Conservation (phyloP, 192 early-diverging fungal genomes). For the Funneliformis mosseae region DNA sequence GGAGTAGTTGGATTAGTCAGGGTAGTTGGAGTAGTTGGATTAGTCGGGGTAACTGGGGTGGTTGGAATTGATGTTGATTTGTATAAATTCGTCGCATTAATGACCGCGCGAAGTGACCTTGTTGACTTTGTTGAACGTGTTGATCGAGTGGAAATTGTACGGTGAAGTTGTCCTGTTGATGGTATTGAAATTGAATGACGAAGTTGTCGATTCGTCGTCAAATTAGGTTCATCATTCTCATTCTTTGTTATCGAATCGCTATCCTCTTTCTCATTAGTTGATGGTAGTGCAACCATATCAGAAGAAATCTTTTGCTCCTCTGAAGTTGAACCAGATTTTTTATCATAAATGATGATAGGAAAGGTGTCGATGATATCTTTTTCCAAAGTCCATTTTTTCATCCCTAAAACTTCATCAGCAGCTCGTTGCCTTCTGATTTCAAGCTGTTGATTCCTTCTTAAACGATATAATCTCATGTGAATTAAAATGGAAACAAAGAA, state of each 20-base stretch:
- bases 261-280: neutral
- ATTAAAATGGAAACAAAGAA: conserved; percentile 20
- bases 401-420: conserved; percentile 4
- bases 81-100: neutral
- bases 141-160: neutral
- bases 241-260: neutral
- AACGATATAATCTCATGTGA: conserved; percentile 16
- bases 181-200: neutral
- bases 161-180: neutral
- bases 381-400: conserved; percentile 24
- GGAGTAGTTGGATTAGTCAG: too few species aligned
- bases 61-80: neutral
- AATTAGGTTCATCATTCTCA: neutral
- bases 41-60: neutral
- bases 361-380: neutral
- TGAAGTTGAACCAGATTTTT: neutral
- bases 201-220: neutral
- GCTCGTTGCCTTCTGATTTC: conserved; percentile 4
- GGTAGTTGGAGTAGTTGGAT: too few species aligned
- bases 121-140: conserved; percentile 19
- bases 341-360: neutral
- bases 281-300: too few species aligned
- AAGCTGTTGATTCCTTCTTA: neutral
- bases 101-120: neutral
- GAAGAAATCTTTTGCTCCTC: neutral